phyloP scores from a whole-genome alignment of 495 filamentous ascomycete genomes.

The Paragyromitra xinjiangensis region DNA sequence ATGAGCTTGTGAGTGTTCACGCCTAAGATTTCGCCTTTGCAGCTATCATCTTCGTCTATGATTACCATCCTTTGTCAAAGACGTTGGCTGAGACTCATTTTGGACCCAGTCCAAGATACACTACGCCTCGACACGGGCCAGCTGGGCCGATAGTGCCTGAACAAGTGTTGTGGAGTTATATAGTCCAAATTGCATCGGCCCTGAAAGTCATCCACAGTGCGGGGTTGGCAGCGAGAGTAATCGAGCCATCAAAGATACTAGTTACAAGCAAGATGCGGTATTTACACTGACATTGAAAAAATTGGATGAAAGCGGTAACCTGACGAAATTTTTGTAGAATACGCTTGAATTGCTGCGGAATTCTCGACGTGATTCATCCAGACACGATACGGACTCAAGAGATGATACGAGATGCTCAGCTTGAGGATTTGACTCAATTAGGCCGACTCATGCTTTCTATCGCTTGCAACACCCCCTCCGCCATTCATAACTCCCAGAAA shows the following conservation, averaged over 20 bases:
- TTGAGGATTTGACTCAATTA: constrained; percentile 85
- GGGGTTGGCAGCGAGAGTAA: constrained; percentile 81
- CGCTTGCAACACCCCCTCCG: constrained; percentile 60
- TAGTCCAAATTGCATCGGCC: constrained; percentile 89
- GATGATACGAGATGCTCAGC: constrained; percentile 75
- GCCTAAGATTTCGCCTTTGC: constrained; percentile 47
- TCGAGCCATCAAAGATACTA: constrained; percentile 85
- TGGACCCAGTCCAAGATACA: constrained; percentile 65
- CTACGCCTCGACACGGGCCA: constrained; percentile 60
- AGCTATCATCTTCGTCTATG: constrained; percentile 87
- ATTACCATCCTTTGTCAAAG: constrained; percentile 90
- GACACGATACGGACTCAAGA: constrained; percentile 67
- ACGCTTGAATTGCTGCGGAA: constrained; percentile 84
- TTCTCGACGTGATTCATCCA: constrained; percentile 85
- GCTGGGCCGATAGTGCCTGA: constrained; percentile 70
- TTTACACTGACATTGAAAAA: constrained; percentile 6
- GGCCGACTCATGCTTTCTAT: constrained; percentile 83
- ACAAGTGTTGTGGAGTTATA: constrained; percentile 85
- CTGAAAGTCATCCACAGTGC: constrained; percentile 83
- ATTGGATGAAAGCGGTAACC: constrained; percentile 4
- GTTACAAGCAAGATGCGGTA: constrained; percentile 72
- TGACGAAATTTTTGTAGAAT: constrained; percentile 66
- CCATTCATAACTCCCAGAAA: constrained; percentile 65
- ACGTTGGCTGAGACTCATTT: constrained; percentile 88
- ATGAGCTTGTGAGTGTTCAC: constrained; percentile 48